phyloP scores from a whole-genome alignment of 2,329 filamentous ascomycete species.

The Epichloe scottii region DNA sequence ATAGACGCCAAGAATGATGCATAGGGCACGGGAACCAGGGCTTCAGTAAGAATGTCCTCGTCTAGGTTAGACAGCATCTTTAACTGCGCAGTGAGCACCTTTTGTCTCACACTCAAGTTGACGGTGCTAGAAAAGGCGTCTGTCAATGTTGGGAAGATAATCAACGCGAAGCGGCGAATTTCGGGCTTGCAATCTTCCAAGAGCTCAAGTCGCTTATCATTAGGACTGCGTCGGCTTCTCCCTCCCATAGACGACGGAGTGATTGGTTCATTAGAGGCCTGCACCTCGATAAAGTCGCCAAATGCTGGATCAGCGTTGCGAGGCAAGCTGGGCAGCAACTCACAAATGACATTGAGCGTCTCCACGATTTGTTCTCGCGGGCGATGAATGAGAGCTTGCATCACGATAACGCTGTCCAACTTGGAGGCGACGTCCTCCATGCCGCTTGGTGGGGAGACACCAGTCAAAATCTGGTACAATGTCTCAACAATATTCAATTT shows the following conservation, averaged over 20 bases:
- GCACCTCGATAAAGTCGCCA: slow-evolving; percentile 32
- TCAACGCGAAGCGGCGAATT: slow-evolving; percentile 82
- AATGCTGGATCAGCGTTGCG: slow-evolving; percentile 33
- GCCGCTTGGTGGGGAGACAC: slow-evolving; percentile 77
- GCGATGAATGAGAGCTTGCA: slow-evolving; percentile 94
- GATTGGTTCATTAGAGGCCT: slow-evolving; percentile 25
- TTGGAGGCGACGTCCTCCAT: slow-evolving; percentile 69
- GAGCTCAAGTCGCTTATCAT: slow-evolving; percentile 72
- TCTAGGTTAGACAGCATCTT: slow-evolving; percentile 98
- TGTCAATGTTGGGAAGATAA: slow-evolving; percentile 86
- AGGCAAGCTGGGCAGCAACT: slow-evolving; percentile 69
- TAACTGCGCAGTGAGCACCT: slow-evolving; percentile 86
- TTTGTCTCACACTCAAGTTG: slow-evolving; percentile 86
- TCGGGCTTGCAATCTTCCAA: slow-evolving; percentile 73
- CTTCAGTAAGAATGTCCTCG: slow-evolving; percentile 68
- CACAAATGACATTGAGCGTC: slow-evolving; percentile 93
- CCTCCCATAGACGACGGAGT: slow-evolving; percentile 23
- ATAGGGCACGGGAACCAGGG: slow-evolving; percentile 78
- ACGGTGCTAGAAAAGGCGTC: slow-evolving; percentile 97
- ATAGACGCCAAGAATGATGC: slow-evolving; percentile 93
- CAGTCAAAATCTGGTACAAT: slow-evolving; percentile 91
- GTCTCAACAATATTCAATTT: slow-evolving; percentile 97
- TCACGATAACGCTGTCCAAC: slow-evolving; percentile 92
- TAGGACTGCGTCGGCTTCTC: slow-evolving; percentile 35
- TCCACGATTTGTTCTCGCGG: slow-evolving; percentile 94